phyloP scores from a whole-genome alignment of 345 rosid species.

The Arabis alpina region DNA sequence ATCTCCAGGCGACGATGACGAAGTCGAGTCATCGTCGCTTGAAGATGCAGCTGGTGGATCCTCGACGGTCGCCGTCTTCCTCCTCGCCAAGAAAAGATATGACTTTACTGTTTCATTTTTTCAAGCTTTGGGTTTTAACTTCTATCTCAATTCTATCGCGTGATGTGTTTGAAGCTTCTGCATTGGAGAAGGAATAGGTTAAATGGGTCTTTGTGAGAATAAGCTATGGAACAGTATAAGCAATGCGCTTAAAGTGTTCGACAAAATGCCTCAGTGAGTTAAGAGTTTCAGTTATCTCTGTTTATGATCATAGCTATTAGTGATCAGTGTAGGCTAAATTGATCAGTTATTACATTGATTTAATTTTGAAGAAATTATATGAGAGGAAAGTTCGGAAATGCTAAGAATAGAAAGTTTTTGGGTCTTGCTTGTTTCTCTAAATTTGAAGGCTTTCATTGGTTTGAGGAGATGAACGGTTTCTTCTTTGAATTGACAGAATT shows the following conservation, averaged over 20 bases:
- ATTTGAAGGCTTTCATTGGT: slow-evolving; percentile 45
- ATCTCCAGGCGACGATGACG: no score
- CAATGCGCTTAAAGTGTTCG: slow-evolving; percentile 23
- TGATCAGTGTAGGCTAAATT: background rate
- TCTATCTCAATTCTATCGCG: no score
- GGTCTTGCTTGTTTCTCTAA: slow-evolving; percentile 49
- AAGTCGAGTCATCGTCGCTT: no score
- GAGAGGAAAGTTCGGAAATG: slow-evolving; percentile 34
- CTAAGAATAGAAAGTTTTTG: slow-evolving; percentile 42
- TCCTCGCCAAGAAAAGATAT: slow-evolving; percentile 61
- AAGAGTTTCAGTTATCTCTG: slow-evolving; percentile 18
- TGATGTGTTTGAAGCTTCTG: no score
- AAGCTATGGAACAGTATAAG: no score
- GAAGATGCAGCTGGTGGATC: no score
- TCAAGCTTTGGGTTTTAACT: no score
- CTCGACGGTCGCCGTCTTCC: slow-evolving; percentile 42
- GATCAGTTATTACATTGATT: background rate
- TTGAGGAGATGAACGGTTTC: slow-evolving; percentile 52
- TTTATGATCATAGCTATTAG: background rate
- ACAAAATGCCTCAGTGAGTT: slow-evolving; percentile 31
- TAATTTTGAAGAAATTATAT: background rate
- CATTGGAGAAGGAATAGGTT: no score
- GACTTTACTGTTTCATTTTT: slow-evolving; percentile 17
- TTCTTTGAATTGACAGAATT: slow-evolving; percentile 37
- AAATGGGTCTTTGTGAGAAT: background rate